Conservation (phyloP, 1,284 basidiomycete species). For the Rhodotorula sp. region DNA sequence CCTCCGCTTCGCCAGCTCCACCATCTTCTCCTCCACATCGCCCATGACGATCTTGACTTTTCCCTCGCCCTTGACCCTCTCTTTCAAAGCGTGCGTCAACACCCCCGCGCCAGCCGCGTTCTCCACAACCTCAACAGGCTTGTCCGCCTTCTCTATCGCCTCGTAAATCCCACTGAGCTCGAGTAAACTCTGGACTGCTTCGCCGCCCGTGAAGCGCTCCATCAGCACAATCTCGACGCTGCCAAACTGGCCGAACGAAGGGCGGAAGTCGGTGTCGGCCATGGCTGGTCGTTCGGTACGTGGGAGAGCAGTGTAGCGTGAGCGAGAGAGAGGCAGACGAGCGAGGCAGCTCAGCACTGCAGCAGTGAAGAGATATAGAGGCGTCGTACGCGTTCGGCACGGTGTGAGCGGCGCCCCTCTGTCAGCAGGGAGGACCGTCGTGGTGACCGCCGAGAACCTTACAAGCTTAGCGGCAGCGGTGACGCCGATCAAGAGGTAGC, state of each 20-base stretch:
- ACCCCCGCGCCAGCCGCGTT: slow-evolving; percentile 1
- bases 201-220: slow-evolving; percentile 5
- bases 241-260: neutral
- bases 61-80: neutral
- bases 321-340: too few species aligned
- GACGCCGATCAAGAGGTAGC: too few species aligned
- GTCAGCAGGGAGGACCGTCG: too few species aligned
- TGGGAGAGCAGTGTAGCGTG: too few species aligned
- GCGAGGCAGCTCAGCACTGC: too few species aligned
- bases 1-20: neutral
- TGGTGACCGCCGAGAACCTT: too few species aligned
- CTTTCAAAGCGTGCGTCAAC: neutral
- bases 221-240: neutral
- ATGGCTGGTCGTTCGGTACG: too few species aligned
- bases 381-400: too few species aligned
- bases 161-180: slow-evolving; percentile 1
- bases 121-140: slow-evolving; percentile 4
- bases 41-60: neutral
- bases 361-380: too few species aligned
- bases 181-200: neutral
- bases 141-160: neutral
- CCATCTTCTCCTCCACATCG: slow-evolving; percentile 14
- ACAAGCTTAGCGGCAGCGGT: too few species aligned
- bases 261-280: neutral
- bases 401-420: too few species aligned